Conservation (phyloP, 208 protist species). For the Wallacemonas rigidus region DNA sequence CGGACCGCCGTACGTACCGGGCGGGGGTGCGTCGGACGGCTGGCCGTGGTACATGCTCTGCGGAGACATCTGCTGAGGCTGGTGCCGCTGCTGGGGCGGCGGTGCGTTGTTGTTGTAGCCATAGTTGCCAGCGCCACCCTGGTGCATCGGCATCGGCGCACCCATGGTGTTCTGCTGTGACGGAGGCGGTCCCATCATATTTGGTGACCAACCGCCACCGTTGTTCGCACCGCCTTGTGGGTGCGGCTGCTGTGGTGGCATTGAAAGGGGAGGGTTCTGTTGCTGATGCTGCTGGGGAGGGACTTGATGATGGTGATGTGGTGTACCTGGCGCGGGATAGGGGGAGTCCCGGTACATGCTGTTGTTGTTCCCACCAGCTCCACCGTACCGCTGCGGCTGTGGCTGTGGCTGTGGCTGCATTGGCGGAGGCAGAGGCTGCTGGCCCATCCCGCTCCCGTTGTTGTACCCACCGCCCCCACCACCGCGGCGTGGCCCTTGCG, state of each 20-base stretch:
- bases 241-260: slow-evolving; percentile 6
- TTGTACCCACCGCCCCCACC: slow-evolving; percentile 23
- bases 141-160: slow-evolving; percentile 20
- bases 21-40: background rate
- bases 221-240: slow-evolving; percentile 1
- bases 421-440: background rate
- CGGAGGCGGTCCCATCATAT: background rate
- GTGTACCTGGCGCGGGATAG: slow-evolving; percentile 9
- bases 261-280: slow-evolving; percentile 11
- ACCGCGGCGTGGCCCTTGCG: background rate
- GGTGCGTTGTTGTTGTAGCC: slow-evolving; percentile 19
- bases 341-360: slow-evolving; percentile 15
- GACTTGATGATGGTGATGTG: slow-evolving; percentile 28
- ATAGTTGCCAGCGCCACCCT: slow-evolving; percentile 18
- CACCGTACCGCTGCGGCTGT: slow-evolving; percentile 15
- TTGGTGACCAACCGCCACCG: background rate
- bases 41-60: slow-evolving; percentile 22
- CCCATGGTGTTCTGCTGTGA: slow-evolving; percentile 27
- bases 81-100: slow-evolving; percentile 30
- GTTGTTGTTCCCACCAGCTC: slow-evolving; percentile 8
- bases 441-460: background rate
- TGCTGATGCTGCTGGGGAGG: slow-evolving; percentile 26
- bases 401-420: slow-evolving; percentile 23
- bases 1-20: background rate
- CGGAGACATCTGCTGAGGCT: background rate